These are phyloP conservation scores for Sanghuangporus weigelae DNA, from an alignment of 1,284 basidiomycete genomes.

Conservation along the genomic window DNA sequence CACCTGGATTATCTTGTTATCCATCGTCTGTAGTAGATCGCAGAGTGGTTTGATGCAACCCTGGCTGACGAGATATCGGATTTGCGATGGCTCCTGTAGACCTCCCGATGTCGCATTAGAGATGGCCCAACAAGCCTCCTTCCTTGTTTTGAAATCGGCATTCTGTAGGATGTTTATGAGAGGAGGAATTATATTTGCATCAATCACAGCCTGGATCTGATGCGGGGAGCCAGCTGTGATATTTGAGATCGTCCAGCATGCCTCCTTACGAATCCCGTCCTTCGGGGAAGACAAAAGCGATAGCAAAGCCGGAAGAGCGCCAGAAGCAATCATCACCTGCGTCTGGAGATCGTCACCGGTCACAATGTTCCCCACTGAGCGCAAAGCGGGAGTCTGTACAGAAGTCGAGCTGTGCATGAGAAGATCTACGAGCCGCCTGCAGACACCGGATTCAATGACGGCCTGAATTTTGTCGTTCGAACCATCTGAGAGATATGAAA, in stretches of 20 bases:
- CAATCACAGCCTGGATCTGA: conserved; percentile 90
- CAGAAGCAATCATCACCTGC: conserved; percentile 96
- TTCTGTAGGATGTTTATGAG: conserved; percentile 97
- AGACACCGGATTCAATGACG: conserved; percentile 97
- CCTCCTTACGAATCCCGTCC: conserved; percentile 94
- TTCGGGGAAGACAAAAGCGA: conserved; percentile 92
- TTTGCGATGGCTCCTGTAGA: conserved; percentile 94
- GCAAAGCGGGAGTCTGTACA: conserved; percentile 97
- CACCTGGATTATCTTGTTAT: conserved; percentile 99
- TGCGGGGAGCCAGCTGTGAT: conserved; percentile 95
- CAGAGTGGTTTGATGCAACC: conserved; percentile 99
- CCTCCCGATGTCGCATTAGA: conserved; percentile 99
- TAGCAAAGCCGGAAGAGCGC: conserved; percentile 90
- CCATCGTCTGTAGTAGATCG: conserved; percentile 94
- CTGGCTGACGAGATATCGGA: conserved; percentile 96
- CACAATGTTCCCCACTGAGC: conserved; percentile 98
- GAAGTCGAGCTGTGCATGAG: conserved; percentile 97
- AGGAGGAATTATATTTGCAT: conserved; percentile 92
- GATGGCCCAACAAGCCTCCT: conserved; percentile 99
- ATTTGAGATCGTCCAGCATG: conserved; percentile 99
- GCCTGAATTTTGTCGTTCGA: conserved; percentile 99
- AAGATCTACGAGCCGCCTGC: conserved; percentile 94
- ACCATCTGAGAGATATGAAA: conserved; percentile 98
- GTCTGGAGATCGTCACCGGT: conserved; percentile 99
- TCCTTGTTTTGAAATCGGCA: conserved; percentile 99